Conservation (phyloP, 352 stramenopile genomes). For the Phytophthora vignae region DNA sequence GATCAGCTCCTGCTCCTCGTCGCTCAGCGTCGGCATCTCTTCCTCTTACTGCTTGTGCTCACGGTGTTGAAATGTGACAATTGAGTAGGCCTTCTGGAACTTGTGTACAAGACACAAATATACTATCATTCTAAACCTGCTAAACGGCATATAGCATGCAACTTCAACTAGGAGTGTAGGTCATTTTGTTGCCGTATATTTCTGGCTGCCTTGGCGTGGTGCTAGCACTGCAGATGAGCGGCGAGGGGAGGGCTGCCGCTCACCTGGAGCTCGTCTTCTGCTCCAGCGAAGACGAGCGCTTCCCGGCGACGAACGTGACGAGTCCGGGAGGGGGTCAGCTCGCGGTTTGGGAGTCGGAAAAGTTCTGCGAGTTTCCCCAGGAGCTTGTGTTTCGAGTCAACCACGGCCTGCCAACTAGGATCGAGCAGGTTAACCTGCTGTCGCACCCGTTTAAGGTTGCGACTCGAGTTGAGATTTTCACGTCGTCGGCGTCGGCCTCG, state of each 20-base stretch:
- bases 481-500: background rate
- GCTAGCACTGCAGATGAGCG: background rate
- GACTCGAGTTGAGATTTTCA: constrained; percentile 59
- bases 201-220: background rate
- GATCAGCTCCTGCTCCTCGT: constrained; percentile 79
- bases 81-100: constrained; percentile 25
- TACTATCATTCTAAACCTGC: constrained; percentile 25
- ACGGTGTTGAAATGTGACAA: constrained; percentile 17
- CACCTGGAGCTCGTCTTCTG: constrained; percentile 44
- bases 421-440: constrained; percentile 41
- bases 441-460: constrained; percentile 55
- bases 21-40: constrained; percentile 67
- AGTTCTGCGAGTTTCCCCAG: constrained; percentile 72
- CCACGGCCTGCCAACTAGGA: constrained; percentile 21
- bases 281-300: constrained; percentile 47
- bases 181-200: constrained; percentile 18
- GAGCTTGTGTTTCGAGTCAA: constrained; percentile 62
- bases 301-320: constrained; percentile 27
- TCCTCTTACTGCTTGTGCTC: background rate
- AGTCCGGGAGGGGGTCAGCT: background rate
- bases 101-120: constrained; percentile 27
- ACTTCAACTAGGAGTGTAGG: constrained; percentile 20
- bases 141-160: constrained; percentile 13
- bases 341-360: constrained; percentile 54
- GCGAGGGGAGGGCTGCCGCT: constrained; percentile 1